Base-by-base conservation (phyloP, 2,329 filamentous ascomycete genomes). In the Hirsutella rhossiliensis region DNA sequence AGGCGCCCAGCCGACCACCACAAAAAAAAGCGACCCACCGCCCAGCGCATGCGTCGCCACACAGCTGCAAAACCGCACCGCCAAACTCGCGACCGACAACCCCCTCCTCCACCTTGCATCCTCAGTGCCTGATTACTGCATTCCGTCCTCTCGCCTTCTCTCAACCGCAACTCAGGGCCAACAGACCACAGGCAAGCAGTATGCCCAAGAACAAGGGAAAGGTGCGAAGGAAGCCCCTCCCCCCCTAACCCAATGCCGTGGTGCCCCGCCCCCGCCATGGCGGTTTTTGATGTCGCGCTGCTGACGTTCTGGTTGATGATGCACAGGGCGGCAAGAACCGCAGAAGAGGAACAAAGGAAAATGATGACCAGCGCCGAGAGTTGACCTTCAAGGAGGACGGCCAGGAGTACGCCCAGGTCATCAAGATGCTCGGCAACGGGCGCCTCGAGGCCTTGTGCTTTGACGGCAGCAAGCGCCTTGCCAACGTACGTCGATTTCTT, bases 151-250 rank as follows among this genome's bases (percentile, higher is more conserved):
- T 18, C n/a, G 9, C 34, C 34, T 32, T 32, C 31, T 30, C 17
- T n/a, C 15, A 11, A 5, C n/a, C 34, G 9, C n/a, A 37, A 38
- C 39, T 42, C 20, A 23, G 15, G 32, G 6, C 32, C 12, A 34
- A n/a, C 32, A 34, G 11, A 37, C 23, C 23, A 5, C 23, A n/a
- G 18, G 34, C 2, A 44, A 50, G 47, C 61, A 81, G 69, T 50
- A 96, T 96, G 89, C 89, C 89, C 62, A 96, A 96, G 87, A 96
- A 96, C 69, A 96, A 96, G 82, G 89, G 89, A 89, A 96, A 95
- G 74, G 88, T 94, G 75, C 63, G 76, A 44, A 34, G 32, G 11
- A 6, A 17, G 18, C 38, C 38, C 17, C 43, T 42, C 23, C 37
- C 43, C 46, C 36, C 41, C 45, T 34, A 31, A 43, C 42, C 36